Evolutionary conservation across 441 rosid genomes (phyloP), one percentile per base, ranked within the genome.

Genomic region (Daphne laureola): DNA sequence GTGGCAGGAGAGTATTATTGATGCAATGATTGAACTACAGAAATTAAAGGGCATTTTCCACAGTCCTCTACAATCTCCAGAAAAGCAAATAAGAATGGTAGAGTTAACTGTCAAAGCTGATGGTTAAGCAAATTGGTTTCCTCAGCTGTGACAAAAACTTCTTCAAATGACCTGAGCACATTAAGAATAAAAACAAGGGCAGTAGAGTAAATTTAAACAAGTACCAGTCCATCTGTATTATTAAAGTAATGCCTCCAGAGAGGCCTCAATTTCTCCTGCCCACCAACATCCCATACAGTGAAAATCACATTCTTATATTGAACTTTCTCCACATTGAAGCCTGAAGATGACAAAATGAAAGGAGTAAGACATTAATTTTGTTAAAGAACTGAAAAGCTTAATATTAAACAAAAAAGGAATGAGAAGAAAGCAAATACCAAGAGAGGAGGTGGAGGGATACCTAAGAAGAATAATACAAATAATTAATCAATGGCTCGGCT

Each of bases 271-370:
- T 94, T 94, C 83, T 90, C 98, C 75, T 90, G 98, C 38, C 98
- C 97, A 48, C 98, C 96, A 48, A 89, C 96, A 62, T 92, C 98
- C 99, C 99, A 94, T 54, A 94, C 99, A 4, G 96, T 94, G 80
- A 94, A 94, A 54, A 84, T 62, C 63, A 94, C 99, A 81, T 94
- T 90, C 88, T 94, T 94, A 71, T 92, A 92, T 79, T 89, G 94
- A 61, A 92, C 98, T 75, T 92, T 89, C 88, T 92, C 98, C 68
- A 92, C 98, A 53, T 92, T 92, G 75, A 92, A 92, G 65, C 98
- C 98, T 92, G 61, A 41, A 75, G 62, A 41, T 63, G 51, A 65
- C 9, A 50, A 43, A 41, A 66, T 51, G 50, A 59, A 9, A 58
- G 14, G 51, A 52, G 53, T 25, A 11, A 42, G 16, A 41, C 16